phyloP scores from a whole-genome alignment of 805 yeast genomes.

The Candida rishiriensis region DNA sequence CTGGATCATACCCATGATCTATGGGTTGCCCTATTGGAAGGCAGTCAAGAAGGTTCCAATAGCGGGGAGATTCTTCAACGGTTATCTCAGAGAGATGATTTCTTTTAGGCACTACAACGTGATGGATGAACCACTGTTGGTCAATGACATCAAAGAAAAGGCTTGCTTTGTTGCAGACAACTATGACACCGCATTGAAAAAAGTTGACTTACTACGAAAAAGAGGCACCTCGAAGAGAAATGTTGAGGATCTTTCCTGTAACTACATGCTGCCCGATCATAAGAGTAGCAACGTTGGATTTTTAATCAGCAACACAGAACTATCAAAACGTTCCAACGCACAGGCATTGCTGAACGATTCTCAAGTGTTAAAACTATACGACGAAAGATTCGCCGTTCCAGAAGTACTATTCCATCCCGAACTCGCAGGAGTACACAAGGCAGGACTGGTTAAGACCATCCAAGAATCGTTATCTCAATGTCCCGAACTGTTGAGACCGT shows the following conservation, averaged over 20 bases:
- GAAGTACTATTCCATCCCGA: slow-evolving; percentile 86
- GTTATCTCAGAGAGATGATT: slow-evolving; percentile 75
- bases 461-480: slow-evolving; percentile 63
- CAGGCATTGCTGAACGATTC: slow-evolving; percentile 31
- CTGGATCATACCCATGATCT: slow-evolving; percentile 78
- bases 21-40: slow-evolving; percentile 70
- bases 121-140: slow-evolving; percentile 80
- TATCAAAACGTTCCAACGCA: neutral
- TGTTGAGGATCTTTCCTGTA: slow-evolving; percentile 38
- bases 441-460: slow-evolving; percentile 71
- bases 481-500: slow-evolving; percentile 71
- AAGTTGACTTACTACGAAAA: slow-evolving; percentile 23
- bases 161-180: slow-evolving; percentile 65
- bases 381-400: slow-evolving; percentile 86
- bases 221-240: slow-evolving; percentile 4
- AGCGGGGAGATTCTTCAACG: slow-evolving; percentile 83
- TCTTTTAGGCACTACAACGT: slow-evolving; percentile 92
- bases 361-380: slow-evolving; percentile 65
- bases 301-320: slow-evolving; percentile 14
- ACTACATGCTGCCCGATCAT: slow-evolving; percentile 84
- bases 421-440: slow-evolving; percentile 68
- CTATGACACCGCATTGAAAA: slow-evolving; percentile 34
- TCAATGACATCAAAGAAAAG: slow-evolving; percentile 81
- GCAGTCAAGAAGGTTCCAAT: slow-evolving; percentile 77
- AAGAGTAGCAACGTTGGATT: slow-evolving; percentile 77